These are phyloP conservation scores for Prunus armeniaca DNA, from an alignment of 306 rosid species.

Conservation along the genomic window DNA sequence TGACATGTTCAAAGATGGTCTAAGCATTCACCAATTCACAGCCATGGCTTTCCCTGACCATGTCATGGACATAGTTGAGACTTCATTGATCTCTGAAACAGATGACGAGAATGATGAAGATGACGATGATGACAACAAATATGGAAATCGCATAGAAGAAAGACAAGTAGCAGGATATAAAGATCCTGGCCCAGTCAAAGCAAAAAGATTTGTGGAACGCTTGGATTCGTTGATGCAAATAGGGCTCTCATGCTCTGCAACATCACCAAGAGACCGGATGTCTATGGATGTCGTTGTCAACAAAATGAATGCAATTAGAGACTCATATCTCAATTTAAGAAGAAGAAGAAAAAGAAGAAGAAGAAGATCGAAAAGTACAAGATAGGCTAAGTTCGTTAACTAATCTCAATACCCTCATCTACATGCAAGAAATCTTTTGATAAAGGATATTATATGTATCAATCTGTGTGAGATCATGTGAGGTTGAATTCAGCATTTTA, in stretches of 20 bases:
- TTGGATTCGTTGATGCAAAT: slow-evolving; percentile 31
- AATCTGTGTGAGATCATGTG: neutral
- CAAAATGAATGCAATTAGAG: slow-evolving; percentile 28
- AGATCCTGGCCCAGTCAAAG: neutral
- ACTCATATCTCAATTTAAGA: neutral
- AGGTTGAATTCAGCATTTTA: neutral
- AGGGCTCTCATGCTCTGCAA: slow-evolving; percentile 43
- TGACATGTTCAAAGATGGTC: slow-evolving; percentile 17
- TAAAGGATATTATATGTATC: neutral
- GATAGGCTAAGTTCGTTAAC: neutral
- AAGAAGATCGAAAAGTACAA: neutral
- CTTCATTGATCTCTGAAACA: slow-evolving; percentile 21
- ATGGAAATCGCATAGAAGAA: neutral
- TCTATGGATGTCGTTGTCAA: slow-evolving; percentile 24
- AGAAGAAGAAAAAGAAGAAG: neutral
- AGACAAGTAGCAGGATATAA: neutral
- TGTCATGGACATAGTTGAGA: slow-evolving; percentile 38
- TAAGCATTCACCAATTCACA: slow-evolving; percentile 7
- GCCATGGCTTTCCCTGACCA: slow-evolving; percentile 13
- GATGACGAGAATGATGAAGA: neutral
- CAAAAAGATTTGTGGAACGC: slow-evolving; percentile 26
- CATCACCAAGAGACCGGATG: slow-evolving; percentile 30
- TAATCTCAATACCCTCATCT: neutral
- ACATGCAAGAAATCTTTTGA: neutral
- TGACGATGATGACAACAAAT: neutral